These are phyloP conservation scores for Podaxis carcinomalis DNA, from an alignment of 768 basidiomycete species.

Conservation along the genomic window DNA sequence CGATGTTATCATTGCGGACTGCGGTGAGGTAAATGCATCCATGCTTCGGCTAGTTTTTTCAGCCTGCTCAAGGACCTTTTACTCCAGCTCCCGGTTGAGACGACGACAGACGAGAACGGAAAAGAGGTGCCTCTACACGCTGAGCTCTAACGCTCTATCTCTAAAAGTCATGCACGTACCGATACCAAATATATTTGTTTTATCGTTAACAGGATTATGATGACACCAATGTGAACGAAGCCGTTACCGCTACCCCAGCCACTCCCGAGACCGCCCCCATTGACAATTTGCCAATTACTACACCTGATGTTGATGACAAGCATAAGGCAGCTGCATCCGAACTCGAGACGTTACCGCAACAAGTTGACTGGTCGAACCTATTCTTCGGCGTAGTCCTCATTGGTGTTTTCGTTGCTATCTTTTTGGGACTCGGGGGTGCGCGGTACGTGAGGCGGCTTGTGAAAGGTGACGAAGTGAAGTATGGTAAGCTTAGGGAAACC, in stretches of 20 bases:
- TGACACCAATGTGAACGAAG: conserved; percentile 1
- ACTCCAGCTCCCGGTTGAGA: conserved; percentile 48
- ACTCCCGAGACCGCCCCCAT: conserved; percentile 8
- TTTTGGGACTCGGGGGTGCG: conserved; percentile 51
- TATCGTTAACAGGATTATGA: conserved; percentile 9
- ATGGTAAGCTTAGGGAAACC: conserved; percentile 41
- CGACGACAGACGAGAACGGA: conserved; percentile 55
- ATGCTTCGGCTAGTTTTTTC: not conserved
- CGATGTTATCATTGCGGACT: conserved; percentile 77
- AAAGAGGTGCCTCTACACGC: conserved; percentile 91
- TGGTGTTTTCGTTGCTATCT: conserved; percentile 37
- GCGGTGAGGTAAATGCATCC: conserved; percentile 69
- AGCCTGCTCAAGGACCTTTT: conserved; percentile 12
- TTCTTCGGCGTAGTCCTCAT: conserved; percentile 40
- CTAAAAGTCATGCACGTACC: conserved; percentile 33
- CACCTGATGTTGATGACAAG: not conserved
- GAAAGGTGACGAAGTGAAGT: conserved; percentile 31
- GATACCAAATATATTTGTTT: conserved; percentile 47
- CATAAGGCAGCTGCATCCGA: conserved; percentile 1
- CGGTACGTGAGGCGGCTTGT: conserved; percentile 40
- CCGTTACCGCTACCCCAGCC: conserved; percentile 1
- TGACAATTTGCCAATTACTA: not conserved
- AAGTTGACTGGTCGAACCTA: conserved; percentile 23
- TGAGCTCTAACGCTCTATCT: conserved; percentile 75
- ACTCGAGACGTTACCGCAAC: conserved; percentile 1